These are phyloP conservation scores for Kokia cookei DNA, from an alignment of 441 rosid genomes.

Conservation along the genomic window DNA sequence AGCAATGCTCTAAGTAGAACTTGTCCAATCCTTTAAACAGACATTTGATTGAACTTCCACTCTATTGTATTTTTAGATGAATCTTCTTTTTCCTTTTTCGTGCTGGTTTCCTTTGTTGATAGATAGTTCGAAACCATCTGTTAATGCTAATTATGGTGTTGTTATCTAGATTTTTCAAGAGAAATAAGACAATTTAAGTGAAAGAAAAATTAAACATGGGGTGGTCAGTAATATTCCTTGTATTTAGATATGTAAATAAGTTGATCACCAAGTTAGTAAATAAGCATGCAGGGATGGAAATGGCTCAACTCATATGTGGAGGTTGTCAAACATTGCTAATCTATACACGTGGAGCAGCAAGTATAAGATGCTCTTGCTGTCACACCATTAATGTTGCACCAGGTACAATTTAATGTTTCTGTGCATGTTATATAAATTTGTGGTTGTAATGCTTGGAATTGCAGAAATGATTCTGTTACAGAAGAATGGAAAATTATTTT, in stretches of 20 bases:
- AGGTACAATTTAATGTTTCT: conserved; percentile 28
- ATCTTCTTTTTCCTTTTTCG: neutral
- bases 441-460: neutral
- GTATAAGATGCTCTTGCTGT: conserved; percentile 97
- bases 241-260: neutral
- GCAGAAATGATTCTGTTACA: neutral
- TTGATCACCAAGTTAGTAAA: conserved; percentile 11
- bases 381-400: conserved; percentile 76
- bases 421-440: neutral
- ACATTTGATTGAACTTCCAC: neutral
- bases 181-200: neutral
- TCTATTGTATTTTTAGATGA: neutral
- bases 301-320: conserved; percentile 87
- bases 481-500: neutral
- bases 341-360: conserved; percentile 80
- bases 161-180: neutral
- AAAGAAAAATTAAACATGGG: neutral
- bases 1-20: neutral
- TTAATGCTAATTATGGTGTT: neutral
- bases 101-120: neutral
- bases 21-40: neutral
- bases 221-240: neutral
- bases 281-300: conserved; percentile 55
- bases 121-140: neutral
- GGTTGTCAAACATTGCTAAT: conserved; percentile 90